Base-by-base conservation (phyloP, 305 asterid species). In the Salvia sclarea region DNA sequence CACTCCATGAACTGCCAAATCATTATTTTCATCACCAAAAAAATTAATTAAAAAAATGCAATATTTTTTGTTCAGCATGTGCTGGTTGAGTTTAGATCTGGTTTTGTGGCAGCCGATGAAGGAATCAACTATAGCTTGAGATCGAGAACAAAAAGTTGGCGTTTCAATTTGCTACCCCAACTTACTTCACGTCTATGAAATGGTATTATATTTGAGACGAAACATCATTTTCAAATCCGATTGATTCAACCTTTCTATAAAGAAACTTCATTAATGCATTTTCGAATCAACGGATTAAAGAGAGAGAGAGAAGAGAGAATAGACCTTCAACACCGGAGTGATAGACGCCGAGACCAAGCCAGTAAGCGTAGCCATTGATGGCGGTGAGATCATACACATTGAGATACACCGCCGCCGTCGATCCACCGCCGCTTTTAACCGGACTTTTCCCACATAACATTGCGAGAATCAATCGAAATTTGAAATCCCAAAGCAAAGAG, bases 331-430 rank as follows among this genome's bases (percentile, higher is more conserved):
- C 86, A 4, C 90, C 97, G 56, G 97, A 90, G 79, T 90, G 97
- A 71, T 83, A 88, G 62, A 79, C 97, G 6, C 95, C 97, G n/a
- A 90, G 94, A 7, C 97, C 97, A 8, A 90, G 61, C 97, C 97
- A 90, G 55, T 88, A 86, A 61, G 97, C 97, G 20, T 84, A 90
- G 65, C 91, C 91, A 64, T 90, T 90, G 43, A 80, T 61, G 58
- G 93, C 41, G 72, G 95, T 88, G 24, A 90, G 87, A 72, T 90
- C 97, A 49, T 90, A 90, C 0, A 90, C 95, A 44, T 88, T 90
- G 8, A 90, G 87, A 54, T 86, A 78, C 48, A 90, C 97, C 16
- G 91, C 86, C 45, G 74, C 87, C 44, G 72, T 85, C 35, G 94
- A 78, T 64, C 88, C 95, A 6, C 79, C 79, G 33, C 86, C 71